Conservation (phyloP, 2,329 filamentous ascomycete species). For the Ophiocordyceps australis region DNA sequence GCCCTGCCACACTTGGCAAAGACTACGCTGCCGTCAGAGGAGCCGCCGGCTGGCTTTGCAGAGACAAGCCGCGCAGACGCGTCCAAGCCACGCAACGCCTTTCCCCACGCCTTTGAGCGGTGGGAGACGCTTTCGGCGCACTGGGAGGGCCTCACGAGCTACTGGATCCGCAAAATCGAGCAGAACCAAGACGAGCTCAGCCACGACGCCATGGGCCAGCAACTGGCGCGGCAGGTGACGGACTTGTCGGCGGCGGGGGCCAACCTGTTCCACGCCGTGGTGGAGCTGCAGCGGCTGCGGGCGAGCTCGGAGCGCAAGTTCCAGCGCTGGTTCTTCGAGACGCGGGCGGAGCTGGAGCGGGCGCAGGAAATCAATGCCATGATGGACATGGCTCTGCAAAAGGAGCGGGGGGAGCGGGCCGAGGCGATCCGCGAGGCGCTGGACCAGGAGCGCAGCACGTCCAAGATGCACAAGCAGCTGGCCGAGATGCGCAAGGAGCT, state of each 20-base stretch:
- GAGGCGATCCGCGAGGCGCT: constrained; percentile 50
- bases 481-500: constrained; percentile 84
- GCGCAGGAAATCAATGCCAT: constrained; percentile 67
- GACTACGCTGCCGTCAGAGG: too few species aligned
- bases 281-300: constrained; percentile 82
- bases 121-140: constrained; percentile 96
- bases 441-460: constrained; percentile 50
- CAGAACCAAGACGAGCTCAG: constrained; percentile 77
- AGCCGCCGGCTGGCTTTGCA: too few species aligned
- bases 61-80: constrained; percentile 4
- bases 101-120: constrained; percentile 91
- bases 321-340: constrained; percentile 97
- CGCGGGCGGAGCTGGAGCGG: constrained; percentile 70
- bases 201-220: constrained; percentile 65
- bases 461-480: constrained; percentile 63
- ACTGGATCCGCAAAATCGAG: constrained; percentile 89
- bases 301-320: constrained; percentile 96
- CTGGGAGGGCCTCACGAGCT: constrained; percentile 93
- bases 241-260: constrained; percentile 94
- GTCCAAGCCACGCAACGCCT: constrained; percentile 43
- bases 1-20: constrained; percentile 4
- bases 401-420: constrained; percentile 52
- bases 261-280: constrained; percentile 93
- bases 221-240: constrained; percentile 84
- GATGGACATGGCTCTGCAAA: constrained; percentile 56